A percentile compares a stretch with the other conserved stretches of the same genome.
Conservation (phyloP, 2,329 filamentous ascomycete genomes). For the Davidsoniella neocaledoniae region DNA sequence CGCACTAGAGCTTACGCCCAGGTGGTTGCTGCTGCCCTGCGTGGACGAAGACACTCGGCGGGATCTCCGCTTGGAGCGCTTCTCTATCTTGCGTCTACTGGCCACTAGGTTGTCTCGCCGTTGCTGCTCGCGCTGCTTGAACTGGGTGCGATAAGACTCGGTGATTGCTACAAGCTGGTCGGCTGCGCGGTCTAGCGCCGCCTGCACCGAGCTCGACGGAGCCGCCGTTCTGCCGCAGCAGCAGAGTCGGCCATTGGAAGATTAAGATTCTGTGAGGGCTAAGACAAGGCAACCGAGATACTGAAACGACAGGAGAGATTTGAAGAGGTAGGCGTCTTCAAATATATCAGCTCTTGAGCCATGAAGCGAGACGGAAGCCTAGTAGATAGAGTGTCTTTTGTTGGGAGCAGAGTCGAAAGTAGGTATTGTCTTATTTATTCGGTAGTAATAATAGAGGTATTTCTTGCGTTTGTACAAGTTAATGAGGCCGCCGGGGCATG, state of each 20-base stretch:
- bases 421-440: not conserved
- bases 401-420: not conserved
- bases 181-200: constrained; percentile 13
- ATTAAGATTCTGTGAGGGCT: too few relatives aligned
- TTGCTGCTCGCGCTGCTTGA: constrained; percentile 6
- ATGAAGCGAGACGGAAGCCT: too few relatives aligned
- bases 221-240: too few relatives aligned
- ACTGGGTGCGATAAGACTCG: constrained; percentile 11
- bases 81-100: not conserved
- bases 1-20: too few relatives aligned
- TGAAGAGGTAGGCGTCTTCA: too few relatives aligned
- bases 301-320: too few relatives aligned
- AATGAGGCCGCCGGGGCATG: constrained; percentile 4
- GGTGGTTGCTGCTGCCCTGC: too few relatives aligned
- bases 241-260: too few relatives aligned
- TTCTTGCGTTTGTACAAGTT: not conserved
- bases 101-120: not conserved
- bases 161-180: constrained; percentile 12
- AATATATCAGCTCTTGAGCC: too few relatives aligned
- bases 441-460: not conserved
- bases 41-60: too few relatives aligned
- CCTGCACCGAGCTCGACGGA: constrained; percentile 8
- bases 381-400: too few relatives aligned
- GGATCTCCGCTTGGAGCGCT: not conserved
- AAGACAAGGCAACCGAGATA: too few relatives aligned